Base-by-base conservation (phyloP, 2,329 filamentous ascomycete genomes). In the Herpotrichia juniperi region DNA sequence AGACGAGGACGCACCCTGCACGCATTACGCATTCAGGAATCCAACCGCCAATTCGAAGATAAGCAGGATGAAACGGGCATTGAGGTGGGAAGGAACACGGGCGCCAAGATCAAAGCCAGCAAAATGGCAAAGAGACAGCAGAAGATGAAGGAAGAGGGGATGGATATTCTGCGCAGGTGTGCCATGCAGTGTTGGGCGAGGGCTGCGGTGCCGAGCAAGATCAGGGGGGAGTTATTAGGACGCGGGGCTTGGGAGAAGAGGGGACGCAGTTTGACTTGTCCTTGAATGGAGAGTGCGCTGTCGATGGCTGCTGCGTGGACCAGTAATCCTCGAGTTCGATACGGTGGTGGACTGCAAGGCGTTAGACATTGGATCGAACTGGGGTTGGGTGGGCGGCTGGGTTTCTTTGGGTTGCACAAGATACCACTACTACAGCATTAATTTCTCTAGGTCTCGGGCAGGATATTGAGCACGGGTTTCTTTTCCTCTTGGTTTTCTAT, bases 111-210 rank as follows among this genome's bases (percentile, higher is more conserved):
- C 4, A 40, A 60, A 16, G 70, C 75, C 53, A 75, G 74, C 57
- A 76, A 75, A 53, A 65, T 81, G 50, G 78, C 78, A 1, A 75
- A 74, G 55, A 66, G 76, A n/a, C 78, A 80, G 61, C 61, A 75
- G 56, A 66, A 71, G 39, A 64, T 81, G 54, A 64, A 77, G 50
- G 57, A 67, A 1, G 78, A 80, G 50, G 76, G 79, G 60, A 66
- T 75, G 21, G 68, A 74, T 48, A 68, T 78, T 57, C 71, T 79
- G 58, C 63, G 74, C 30, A 63, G 74, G 19, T 69, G 77, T 44
- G 74, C 76, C 21, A 58, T 73, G 63, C 75, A 76, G 53, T 77
- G 74, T 54, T 78, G 76, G 74, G 74, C 73, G 12, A 66, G 64
- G 40, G 69, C 66, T 0, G 58, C 54, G 6, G 52, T 72, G 32